Base-by-base conservation (phyloP, 2,329 filamentous ascomycete species). In the Rutstroemia sp. region DNA sequence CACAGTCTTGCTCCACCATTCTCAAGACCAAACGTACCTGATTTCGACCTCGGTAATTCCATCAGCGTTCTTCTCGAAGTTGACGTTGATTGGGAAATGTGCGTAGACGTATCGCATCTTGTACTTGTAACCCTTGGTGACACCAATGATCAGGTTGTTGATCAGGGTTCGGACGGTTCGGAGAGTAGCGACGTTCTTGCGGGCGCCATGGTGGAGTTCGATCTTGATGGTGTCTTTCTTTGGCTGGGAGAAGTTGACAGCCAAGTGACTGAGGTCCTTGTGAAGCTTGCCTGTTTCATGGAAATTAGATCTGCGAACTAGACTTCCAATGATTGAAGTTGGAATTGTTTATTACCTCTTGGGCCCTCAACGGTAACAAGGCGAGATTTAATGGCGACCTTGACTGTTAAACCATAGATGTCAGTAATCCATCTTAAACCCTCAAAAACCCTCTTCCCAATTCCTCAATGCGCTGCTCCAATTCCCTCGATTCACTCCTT, bases 21-120 rank as follows among this genome's bases (percentile, higher is more conserved):
- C 16, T 42, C n/a, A 19, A 30, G 44, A 54, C 37, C 54, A 50
- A 54, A 76, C 86, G 71, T 86, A 92, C 87, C 94, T 87, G 82
- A 99, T 97, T 87, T 99, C 94, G 73, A 99, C 89, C 79, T 95
- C 88, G 74, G 73, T 88, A 70, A 86, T 78, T 69, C 86, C 92
- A 81, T 97, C 94, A 73, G 77, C 75, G 85, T 92, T 92, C 88
- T 96, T 92, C 72, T 96, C 91, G 69, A 99, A 78, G 84, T 96
- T 97, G 81, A 99, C 92, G 85, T 99, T 99, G 90, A 99, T 99
- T 79, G 94, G 94, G 76, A 99, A 99, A 87, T 99, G 94, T 76
- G 94, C 94, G 78, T 99, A 99, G 79, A 99, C 94, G 82, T 99
- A 99, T 73, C 95, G 90, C 92, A 99, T 97, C 90, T 99, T 99